Evolutionary conservation across 2,329 filamentous ascomycete species (phyloP).

Genomic region (Neodidymelliopsis sp.): DNA sequence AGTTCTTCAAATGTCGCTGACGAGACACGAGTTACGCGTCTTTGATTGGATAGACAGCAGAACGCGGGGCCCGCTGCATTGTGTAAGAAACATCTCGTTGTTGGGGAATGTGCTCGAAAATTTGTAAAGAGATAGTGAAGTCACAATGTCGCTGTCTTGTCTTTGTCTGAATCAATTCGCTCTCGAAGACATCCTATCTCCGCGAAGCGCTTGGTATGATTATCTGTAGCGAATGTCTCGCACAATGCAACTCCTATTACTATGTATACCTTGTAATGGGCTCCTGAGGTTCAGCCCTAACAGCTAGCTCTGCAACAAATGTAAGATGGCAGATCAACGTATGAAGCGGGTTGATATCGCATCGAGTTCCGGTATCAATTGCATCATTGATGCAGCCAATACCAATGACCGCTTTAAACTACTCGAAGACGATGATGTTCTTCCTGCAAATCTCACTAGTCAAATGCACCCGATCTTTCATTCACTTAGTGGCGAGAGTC

Average conservation of each 20-base stretch:
- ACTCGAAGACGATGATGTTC: slow-evolving; percentile 33
- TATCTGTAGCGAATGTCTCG: not conserved
- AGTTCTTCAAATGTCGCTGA: too few relatives aligned
- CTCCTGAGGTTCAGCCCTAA: not conserved
- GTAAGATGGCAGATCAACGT: not conserved
- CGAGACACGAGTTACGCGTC: too few relatives aligned
- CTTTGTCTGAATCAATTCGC: not conserved
- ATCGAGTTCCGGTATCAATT: slow-evolving; percentile 19
- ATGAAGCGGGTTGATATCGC: not conserved
- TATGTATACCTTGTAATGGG: slow-evolving; percentile 4
- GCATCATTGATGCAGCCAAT: slow-evolving; percentile 34
- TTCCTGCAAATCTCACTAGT: slow-evolving; percentile 34
- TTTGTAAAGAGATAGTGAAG: too few relatives aligned
- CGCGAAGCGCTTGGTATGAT: not conserved
- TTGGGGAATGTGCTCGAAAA: too few relatives aligned
- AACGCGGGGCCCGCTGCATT: too few relatives aligned
- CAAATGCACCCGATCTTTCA: slow-evolving; percentile 42
- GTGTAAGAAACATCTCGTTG: too few relatives aligned
- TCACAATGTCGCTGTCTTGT: slow-evolving; percentile 4
- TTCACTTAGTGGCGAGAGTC: slow-evolving; percentile 22
- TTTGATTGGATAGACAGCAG: too few relatives aligned
- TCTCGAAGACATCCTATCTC: not conserved
- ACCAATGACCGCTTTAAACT: slow-evolving; percentile 42
- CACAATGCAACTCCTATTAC: not conserved
- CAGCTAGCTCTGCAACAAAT: not conserved